Evolutionary conservation across 495 filamentous ascomycete genomes (phyloP).

Genomic region (Letharia lupina): DNA sequence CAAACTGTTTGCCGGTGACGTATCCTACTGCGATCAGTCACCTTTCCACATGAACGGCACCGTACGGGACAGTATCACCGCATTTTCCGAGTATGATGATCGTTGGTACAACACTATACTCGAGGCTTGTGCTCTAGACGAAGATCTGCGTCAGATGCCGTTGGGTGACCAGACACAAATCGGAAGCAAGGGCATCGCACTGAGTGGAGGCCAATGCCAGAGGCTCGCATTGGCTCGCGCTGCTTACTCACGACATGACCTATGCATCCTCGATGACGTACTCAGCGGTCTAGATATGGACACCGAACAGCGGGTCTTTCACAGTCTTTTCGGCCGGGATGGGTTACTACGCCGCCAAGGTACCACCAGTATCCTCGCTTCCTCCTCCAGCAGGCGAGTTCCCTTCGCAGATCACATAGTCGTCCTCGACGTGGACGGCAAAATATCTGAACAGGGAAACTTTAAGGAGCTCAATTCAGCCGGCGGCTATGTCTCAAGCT

Average conservation of each 20-base stretch:
- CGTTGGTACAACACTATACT: slow-evolving; percentile 54
- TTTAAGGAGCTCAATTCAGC: slow-evolving; percentile 39
- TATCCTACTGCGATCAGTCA: slow-evolving; percentile 47
- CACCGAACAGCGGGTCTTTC: slow-evolving; percentile 54
- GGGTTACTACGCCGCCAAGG: slow-evolving; percentile 44
- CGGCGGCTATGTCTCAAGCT: slow-evolving; percentile 44
- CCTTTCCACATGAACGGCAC: slow-evolving; percentile 51
- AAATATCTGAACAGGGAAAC: slow-evolving; percentile 43
- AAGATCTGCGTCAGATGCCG: slow-evolving; percentile 48
- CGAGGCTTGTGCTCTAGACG: slow-evolving; percentile 53
- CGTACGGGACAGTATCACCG: slow-evolving; percentile 50
- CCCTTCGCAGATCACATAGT: slow-evolving; percentile 46
- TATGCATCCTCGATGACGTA: slow-evolving; percentile 51
- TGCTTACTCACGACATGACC: slow-evolving; percentile 46
- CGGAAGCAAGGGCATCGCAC: slow-evolving; percentile 54
- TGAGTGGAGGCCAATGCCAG: slow-evolving; percentile 62
- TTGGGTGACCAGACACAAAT: slow-evolving; percentile 50
- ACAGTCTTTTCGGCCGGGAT: slow-evolving; percentile 44
- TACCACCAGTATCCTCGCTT: slow-evolving; percentile 46
- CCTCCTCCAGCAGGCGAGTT: slow-evolving; percentile 41
- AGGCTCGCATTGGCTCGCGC: slow-evolving; percentile 53
- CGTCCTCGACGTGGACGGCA: slow-evolving; percentile 38
- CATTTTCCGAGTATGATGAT: slow-evolving; percentile 45
- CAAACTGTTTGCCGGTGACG: slow-evolving; percentile 30
- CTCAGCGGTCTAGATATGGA: slow-evolving; percentile 53